Base-by-base conservation (phyloP, 2,329 filamentous ascomycete genomes). In the Nemania sp. region DNA sequence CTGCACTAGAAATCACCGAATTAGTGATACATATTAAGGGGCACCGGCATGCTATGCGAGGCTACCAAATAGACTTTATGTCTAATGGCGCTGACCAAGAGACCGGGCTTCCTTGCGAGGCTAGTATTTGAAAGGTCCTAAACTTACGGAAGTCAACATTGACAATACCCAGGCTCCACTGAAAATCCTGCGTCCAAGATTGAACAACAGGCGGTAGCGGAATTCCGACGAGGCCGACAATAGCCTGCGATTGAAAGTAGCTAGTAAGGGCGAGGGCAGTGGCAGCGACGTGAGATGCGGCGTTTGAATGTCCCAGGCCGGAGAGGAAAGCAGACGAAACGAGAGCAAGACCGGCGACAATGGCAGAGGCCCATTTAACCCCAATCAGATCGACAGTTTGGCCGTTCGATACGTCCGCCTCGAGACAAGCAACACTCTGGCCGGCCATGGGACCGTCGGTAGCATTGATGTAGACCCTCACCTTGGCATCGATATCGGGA, bases 161-260 rank as follows among this genome's bases (percentile, higher is more conserved):
- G 70, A 98, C 96, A 70, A 98, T 92, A 69, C 94, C 94, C 91
- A 98, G 95, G 72, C 90, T 96, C 94, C 94, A 98, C 74, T 96
- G 90, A 79, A 98, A 97, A 78, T 97, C 94, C 78, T 97, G 93
- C 1, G 93, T 97, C 94, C 94, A 98, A 0, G 93, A 85, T 71
- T 90, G 84, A 55, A 96, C 94, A 63, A 97, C 90, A 0, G 94
- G 94, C 10, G 94, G 94, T 55, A 97, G 84, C 47, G 83, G 81
- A 13, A 97, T 89, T 18, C 89, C 86, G 55, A 89, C 91, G 76
- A 97, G 88, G 65, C 93, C 93, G 70, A 97, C 82, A 76, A 97
- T 92, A 25, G 94, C 93, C 77, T 97, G 93, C 4, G 91, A 87
- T 77, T 98, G 94, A 83, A 97, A 97, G 77, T 95, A 97, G 63